Base-by-base conservation (phyloP, 139 green algal species). In the Micromonas pusilla region DNA sequence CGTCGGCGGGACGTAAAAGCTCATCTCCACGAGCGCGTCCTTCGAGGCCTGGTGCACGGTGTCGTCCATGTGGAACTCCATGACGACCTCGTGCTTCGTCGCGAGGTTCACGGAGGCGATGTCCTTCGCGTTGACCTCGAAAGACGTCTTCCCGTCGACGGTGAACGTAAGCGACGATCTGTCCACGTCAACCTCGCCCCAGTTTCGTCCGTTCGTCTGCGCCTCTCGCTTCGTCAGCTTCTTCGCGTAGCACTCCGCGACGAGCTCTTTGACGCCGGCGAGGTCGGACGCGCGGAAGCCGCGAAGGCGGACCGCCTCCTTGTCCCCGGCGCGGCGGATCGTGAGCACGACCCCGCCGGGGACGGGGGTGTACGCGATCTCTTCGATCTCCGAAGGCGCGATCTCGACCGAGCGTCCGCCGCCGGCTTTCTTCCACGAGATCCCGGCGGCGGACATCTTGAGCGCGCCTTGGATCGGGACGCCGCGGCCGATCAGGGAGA, bases 1-100 rank as follows among this genome's bases (percentile, higher is more conserved):
- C 25, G 70, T 83, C 66, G 72, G 73, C 63, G 85, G 85, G 4
- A 96, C 84, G 77, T 93, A 88, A 78, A 98, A 97, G 36, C 78
- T 82, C 77, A 97, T 91, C 84, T 95, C 93, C 39, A 92, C 83
- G 33, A 98, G 87, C 19, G 86, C 80, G 82, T 97, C 93, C 63
- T 94, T 90, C 9, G 9, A 23, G 45, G 45, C 45, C 31, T 88
- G 39, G 53, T 6, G 71, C 20, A 82, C 81, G 1, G 89, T 92
- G 86, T 97, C 93, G 75, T 97, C 94, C 1, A 90, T 80, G 63
- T 93, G 88, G 64, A 98, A 93, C 86, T 98, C 89, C 36, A 98
- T 77, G 82, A 91, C 83, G 5, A 98, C 91, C 60, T 98, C 94
- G 66, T 96, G 93, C 72, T 93, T 89, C 25, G 72, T 77, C 52